Base-by-base conservation (phyloP, 2,329 filamentous ascomycete species). In the Penicillium sp. region DNA sequence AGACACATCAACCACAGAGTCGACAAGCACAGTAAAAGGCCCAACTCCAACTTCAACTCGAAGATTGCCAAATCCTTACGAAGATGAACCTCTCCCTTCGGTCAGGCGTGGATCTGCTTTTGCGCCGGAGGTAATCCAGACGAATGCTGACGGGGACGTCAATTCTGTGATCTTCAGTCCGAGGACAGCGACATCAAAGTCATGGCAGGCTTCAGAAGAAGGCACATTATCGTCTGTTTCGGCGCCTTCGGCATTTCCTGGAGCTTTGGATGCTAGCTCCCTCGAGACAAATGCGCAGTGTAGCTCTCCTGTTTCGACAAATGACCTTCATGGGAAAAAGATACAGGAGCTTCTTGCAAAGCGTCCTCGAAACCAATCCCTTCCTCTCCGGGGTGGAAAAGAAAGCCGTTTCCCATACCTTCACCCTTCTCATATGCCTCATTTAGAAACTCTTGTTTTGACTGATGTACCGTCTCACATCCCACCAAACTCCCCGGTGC, bases 381-480 rank as follows among this genome's bases (percentile, higher is more conserved):
- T 66, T 29, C 64, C 65, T 39, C 59, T 63, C 4, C 64, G 59
- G 35, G 52, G 59, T 44, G 60, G 50, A n/a, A 62, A 55, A 56
- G 58, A 61, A 49, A 58, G 47, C 38, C 56, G 59, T 28, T 62
- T 67, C 15, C 62, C 62, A 2, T 68, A 63, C 47, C 65, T 83
- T 7, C 79, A 82, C 59, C 80, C 81, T 12, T 78, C 74, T 9
- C 76, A 78, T 67, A 65, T 83, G 3, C 75, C 79, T 9, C 75
- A 78, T 43, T 59, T 83, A 7, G 72, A 75, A 44, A 81, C 78
- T 0, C 61, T 84, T 4, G 72, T 81, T 2, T 66, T 84, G 39
- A 83, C 80, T 1, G 75, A 80, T 52, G 74, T 84, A 1, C 81
- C 81, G 0, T 69, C 66, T 4, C 66, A 71, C 35, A 66, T 74